Evolutionary conservation across 1,139 yeast species (phyloP), one percentile per base, ranked within the genome.

Genomic region (Candida sp.): DNA sequence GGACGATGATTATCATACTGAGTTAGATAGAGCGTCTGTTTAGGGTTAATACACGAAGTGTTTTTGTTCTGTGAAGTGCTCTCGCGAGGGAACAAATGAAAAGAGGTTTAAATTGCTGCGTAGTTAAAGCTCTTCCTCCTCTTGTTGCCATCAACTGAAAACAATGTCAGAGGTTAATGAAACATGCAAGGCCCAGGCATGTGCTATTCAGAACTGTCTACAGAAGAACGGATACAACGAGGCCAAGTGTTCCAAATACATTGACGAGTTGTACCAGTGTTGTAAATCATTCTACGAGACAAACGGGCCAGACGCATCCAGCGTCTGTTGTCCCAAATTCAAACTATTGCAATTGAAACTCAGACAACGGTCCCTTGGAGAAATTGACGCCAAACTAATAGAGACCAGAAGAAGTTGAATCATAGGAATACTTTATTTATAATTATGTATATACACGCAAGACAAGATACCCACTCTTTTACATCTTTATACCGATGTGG

Each of bases 401-500:
- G 63, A 68, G 38, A 33, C 46, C n/a, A 43, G 27, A 27, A 22
- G 33, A 27, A 40, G 46, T 6, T 43, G 28, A 43, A 33, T 9
- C 6, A 37, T 17, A 17, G 17, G 7, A 8, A 25, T 23, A 22
- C 5, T 37, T 5, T 38, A n/a, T 26, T 22, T 38, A n/a, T 26
- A 38, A 26, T 4, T 38, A 26, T 38, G 11, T 37, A 37, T 37
- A 8, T 35, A 35, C 28, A 34, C 31, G 22, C 17, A 17, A 17
- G 17, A 17, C 17, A 17, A 17, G 17, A 17, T 17, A 17, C 17
- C 17, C 17, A 17, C 17, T 42, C 23, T 9, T 23, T 45, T 65
- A 77, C 50, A 90, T 79, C 73, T 94, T 94, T 54, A 94, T 91
- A 61, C 99, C 99, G 68, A 93, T 86, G 66, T 94, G 99, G 57